Evolutionary conservation across 345 rosid species (phyloP), one percentile per base, ranked within the genome.

Genomic region (Salix dunnii): DNA sequence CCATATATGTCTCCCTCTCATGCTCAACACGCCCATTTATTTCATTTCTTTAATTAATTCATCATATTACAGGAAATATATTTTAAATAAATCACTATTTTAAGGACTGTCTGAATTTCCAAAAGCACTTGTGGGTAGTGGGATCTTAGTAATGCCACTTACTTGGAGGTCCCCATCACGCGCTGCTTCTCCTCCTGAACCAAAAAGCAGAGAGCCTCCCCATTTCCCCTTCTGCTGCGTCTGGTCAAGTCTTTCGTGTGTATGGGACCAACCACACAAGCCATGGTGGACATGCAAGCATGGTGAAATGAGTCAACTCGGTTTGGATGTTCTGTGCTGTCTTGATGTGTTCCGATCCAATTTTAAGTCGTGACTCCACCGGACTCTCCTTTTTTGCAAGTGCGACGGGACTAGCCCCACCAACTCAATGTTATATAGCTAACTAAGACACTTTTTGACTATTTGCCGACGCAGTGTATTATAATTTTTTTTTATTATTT

Each of bases 81-180:
- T 65, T 30, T 28, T 8, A 2, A 35, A 1, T 33, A 16, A 2
- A 16, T 16, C 17, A 12, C 28, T 28, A 7, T 13, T 65, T 31
- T 35, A 36, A 53, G 35, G 30, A 63, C 48, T 2, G 4, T 73
- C 36, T 69, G 53, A 11, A 60, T 38, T 82, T 70, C 14, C 16
- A 77, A 77, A 72, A 70, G 76, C 66, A 72, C 30, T 77, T n/a
- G 11, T 68, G 79, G 86, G 11, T 58, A 23, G 63, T 84, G 89
- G 87, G 78, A 84, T 80, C 77, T 77, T 51, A 63, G 77, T 72
- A 72, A 80, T 67, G 76, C 80, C 84, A 77, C 74, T 69, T 67
- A 53, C 58, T 51, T 6, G 11, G 28, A 3, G n/a, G 78, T 67
- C 48, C 63, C 79, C 79, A 81, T 81, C 83, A 61, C 23, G 63